phyloP scores from a whole-genome alignment of 2,329 filamentous ascomycete species.

The Penicillium brasilianum region DNA sequence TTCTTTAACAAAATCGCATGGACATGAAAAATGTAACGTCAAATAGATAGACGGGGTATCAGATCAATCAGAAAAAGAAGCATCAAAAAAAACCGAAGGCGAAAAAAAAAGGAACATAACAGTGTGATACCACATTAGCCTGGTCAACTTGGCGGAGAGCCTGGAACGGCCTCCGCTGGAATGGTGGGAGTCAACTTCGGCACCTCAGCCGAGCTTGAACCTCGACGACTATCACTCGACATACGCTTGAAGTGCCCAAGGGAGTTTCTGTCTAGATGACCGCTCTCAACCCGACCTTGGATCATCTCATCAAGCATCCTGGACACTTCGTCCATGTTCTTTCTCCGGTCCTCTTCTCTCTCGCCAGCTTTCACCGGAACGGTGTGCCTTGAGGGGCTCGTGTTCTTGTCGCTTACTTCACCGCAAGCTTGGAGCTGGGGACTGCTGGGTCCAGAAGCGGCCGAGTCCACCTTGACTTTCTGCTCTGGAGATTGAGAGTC shows the following conservation, averaged over 20 bases:
- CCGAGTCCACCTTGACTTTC: constrained; percentile 36
- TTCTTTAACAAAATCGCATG: constrained; percentile 15
- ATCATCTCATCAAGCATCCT: constrained; percentile 97
- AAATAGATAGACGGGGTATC: constrained; percentile 31
- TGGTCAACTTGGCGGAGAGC: constrained; percentile 20
- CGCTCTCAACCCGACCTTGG: constrained; percentile 79
- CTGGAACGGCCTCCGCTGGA: constrained; percentile 24
- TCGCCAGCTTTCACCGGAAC: constrained; percentile 39
- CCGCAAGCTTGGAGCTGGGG: constrained; percentile 8
- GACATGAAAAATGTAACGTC: constrained; percentile 18
- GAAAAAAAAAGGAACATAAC: constrained; percentile 28
- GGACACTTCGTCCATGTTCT: constrained; percentile 89
- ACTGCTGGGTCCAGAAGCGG: constrained; percentile 38
- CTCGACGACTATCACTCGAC: constrained; percentile 48
- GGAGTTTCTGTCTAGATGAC: constrained; percentile 69
- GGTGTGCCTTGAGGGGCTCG: constrained; percentile 38
- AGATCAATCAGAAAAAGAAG: constrained; percentile 31
- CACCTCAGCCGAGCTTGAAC: constrained; percentile 36
- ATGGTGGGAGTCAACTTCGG: constrained; percentile 34
- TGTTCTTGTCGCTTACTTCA: constrained; percentile 28
- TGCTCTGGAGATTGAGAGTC: constrained; percentile 42
- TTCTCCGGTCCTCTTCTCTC: constrained; percentile 53
- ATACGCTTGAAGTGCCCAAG: constrained; percentile 69
- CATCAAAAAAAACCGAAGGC: constrained; percentile 11
- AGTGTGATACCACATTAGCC: constrained; percentile 3